Evolutionary conservation across 1,284 basidiomycete genomes (phyloP), one percentile per base, ranked within the genome.

Genomic region (Coniferiporia weirii): DNA sequence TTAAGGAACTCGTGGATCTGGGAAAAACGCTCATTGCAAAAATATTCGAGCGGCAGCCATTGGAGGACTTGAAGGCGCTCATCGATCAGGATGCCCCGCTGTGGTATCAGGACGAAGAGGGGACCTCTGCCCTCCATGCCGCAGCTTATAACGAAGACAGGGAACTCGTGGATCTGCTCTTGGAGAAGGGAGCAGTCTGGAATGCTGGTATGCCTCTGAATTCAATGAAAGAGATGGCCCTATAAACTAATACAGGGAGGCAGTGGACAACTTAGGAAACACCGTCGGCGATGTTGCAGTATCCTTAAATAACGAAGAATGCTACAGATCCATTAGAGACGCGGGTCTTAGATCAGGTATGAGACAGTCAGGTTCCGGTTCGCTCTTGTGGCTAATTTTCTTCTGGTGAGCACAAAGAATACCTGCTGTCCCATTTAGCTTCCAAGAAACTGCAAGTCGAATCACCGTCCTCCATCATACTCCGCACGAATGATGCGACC

Each of bases 31-130:
- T 91, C 61, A 80, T 90, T 60, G 64, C 77, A 38, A 75, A 78
- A 15, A 85, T 90, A 62, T 72, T 90, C 10, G 75, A 76, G 47
- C 70, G 75, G 45, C 75, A 77, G 45, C 73, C 87, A 1, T 62
- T 79, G 48, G 72, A 76, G 12, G 74, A 75, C 13, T 73, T 93
- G 58, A 75, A 78, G 62, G 68, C 68, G 10, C 70, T 89, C 32
- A 78, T 95, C 65, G 79, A 85, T 17, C 73, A 75, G n/a, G 89
- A 84, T 19, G 91, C 92, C 1, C 94, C 95, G 1, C 79, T 93
- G 49, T 99, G 96, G 95, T 95, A 87, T 71, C 92, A 95, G 71
- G 89, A 90, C 69, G 84, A 86, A 53, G 81, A 82, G n/a, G 91
- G 93, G 4, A 91, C 87, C 69, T 92, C 91, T 5, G 80, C 87